Conservation (phyloP, 2,329 filamentous ascomycete species). For the Colletotrichum orbiculare region DNA sequence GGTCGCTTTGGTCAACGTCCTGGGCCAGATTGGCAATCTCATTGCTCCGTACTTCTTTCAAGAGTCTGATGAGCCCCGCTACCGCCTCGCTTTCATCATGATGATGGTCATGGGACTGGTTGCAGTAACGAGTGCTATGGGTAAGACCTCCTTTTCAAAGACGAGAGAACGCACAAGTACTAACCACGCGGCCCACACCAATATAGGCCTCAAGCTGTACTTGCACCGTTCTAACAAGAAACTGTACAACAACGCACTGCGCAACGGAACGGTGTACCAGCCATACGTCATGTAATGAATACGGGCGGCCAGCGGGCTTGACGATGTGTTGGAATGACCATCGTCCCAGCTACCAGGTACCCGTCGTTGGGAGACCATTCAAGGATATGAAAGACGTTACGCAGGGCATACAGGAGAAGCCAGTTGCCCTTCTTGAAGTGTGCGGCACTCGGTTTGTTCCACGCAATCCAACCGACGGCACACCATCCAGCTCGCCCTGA, state of each 20-base stretch:
- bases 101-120: constrained; percentile 38
- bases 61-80: constrained; percentile 39
- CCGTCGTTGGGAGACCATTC: no score
- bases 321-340: no score
- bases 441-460: no score
- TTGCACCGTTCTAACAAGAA: constrained; percentile 38
- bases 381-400: no score
- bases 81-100: constrained; percentile 40
- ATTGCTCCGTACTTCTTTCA: constrained; percentile 44
- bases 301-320: no score
- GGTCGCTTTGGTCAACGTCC: constrained; percentile 36
- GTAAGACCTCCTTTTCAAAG: no score
- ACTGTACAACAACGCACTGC: constrained; percentile 32
- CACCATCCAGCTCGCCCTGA: no score
- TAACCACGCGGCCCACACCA: no score
- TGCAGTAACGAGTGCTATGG: constrained; percentile 24
- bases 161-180: no score
- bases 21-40: constrained; percentile 39
- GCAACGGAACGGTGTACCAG: constrained; percentile 36
- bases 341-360: no score
- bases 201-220: constrained; percentile 32
- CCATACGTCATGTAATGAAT: constrained; percentile 34
- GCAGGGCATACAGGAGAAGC: no score
- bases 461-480: rapidly evolving
- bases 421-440: no score